phyloP scores from a whole-genome alignment of 2,329 filamentous ascomycete genomes.

The Fusarium keratoplasticum region DNA sequence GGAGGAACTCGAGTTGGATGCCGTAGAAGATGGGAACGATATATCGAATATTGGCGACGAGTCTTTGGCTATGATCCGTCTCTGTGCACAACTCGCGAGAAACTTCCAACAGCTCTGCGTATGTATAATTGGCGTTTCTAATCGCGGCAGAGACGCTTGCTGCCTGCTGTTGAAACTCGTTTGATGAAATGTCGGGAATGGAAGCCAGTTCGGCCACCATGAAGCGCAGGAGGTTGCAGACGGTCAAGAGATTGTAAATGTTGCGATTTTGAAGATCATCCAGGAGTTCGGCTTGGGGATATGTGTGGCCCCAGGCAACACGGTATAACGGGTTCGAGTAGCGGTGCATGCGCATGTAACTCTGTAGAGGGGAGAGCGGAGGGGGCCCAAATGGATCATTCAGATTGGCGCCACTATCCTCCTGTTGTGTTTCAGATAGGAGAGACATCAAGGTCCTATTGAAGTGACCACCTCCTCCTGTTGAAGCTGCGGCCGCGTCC shows the following conservation, averaged over 20 bases:
- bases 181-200: neutral
- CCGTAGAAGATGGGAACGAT: constrained; percentile 51
- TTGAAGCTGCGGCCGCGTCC: constrained; percentile 47
- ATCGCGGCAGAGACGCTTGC: constrained; percentile 17
- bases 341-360: constrained; percentile 37
- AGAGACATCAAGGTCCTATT: constrained; percentile 37
- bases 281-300: constrained; percentile 48
- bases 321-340: constrained; percentile 49
- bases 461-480: constrained; percentile 48
- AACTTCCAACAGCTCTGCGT: constrained; percentile 41
- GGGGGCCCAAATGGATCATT: neutral
- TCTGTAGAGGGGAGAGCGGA: constrained; percentile 34
- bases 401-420: neutral
- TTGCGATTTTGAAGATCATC: constrained; percentile 51
- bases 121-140: constrained; percentile 28
- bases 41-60: constrained; percentile 49
- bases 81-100: constrained; percentile 35
- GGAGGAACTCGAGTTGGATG: constrained; percentile 42
- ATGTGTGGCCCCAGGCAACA: constrained; percentile 47
- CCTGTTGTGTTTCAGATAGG: neutral
- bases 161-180: neutral
- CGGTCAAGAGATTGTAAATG: constrained; percentile 46
- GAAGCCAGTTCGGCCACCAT: constrained; percentile 45
- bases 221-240: constrained; percentile 46
- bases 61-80: constrained; percentile 42